Percentiles rank a stretch among this genome's conserved stretches.
Evolutionary conservation across 768 basidiomycete species (phyloP).

Genomic region (Suillus subaureus): DNA sequence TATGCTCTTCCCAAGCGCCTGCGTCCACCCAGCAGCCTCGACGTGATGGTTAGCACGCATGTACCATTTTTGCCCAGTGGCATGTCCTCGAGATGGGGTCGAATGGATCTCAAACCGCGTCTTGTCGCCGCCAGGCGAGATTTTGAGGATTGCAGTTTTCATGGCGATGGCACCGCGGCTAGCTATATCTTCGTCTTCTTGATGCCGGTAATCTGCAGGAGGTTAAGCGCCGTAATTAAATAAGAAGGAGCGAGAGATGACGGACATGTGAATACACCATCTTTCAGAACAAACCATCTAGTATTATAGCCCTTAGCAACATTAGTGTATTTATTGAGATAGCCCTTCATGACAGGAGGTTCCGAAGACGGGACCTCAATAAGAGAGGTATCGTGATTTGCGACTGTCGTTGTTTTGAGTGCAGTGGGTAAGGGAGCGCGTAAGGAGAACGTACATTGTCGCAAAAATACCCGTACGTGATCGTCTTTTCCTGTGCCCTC

Average conservation of each 20-base stretch:
- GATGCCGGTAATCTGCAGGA: slow-evolving; percentile 71
- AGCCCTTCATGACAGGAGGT: slow-evolving; percentile 69
- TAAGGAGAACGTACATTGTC: slow-evolving; percentile 65
- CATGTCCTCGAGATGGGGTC: slow-evolving; percentile 48
- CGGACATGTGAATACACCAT: slow-evolving; percentile 84
- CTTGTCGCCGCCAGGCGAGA: slow-evolving; percentile 52
- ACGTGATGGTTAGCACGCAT: slow-evolving; percentile 86
- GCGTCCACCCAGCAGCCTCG: slow-evolving; percentile 87
- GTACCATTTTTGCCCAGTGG: slow-evolving; percentile 71
- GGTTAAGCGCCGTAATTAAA: slow-evolving; percentile 4
- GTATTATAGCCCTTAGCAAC: slow-evolving; percentile 89
- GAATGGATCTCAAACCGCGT: slow-evolving; percentile 85
- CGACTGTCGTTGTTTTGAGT: slow-evolving; percentile 47
- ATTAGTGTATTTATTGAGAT: slow-evolving; percentile 91
- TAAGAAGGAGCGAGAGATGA: slow-evolving; percentile 16
- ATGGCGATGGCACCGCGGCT: slow-evolving; percentile 88
- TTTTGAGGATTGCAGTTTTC: slow-evolving; percentile 70
- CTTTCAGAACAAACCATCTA: slow-evolving; percentile 90
- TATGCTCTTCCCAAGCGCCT: slow-evolving; percentile 71
- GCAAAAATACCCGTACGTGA: slow-evolving; percentile 75
- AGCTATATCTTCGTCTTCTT: slow-evolving; percentile 86
- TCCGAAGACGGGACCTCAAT: slow-evolving; percentile 53
- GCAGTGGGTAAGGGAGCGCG: background rate
- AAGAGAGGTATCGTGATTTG: slow-evolving; percentile 77
- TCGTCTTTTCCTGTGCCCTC: slow-evolving; percentile 80